Evolutionary conservation across 805 yeast genomes (phyloP).

Genomic region (Starmerella riodocensis): DNA sequence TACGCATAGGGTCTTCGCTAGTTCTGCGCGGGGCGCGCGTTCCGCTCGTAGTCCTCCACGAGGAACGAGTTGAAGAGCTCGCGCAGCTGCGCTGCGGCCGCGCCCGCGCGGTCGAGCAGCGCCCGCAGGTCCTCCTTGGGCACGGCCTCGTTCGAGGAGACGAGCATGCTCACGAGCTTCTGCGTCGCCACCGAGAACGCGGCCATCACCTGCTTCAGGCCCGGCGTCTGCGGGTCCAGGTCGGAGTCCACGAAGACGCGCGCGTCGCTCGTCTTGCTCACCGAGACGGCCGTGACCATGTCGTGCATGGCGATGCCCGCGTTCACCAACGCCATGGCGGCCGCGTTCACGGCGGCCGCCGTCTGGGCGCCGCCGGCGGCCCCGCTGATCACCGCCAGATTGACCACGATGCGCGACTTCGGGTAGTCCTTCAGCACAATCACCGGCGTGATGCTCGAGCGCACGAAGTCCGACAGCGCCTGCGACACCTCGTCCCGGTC

Average conservation of each 20-base stretch:
- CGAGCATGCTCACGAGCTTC: slow-evolving; percentile 18
- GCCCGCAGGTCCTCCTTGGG: slow-evolving; percentile 8
- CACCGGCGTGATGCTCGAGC: slow-evolving; percentile 39
- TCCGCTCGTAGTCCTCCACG: slow-evolving; percentile 20
- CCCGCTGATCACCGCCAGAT: slow-evolving; percentile 47
- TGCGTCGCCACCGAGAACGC: slow-evolving; percentile 15
- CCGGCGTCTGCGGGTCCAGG: slow-evolving; percentile 1
- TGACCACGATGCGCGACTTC: slow-evolving; percentile 74
- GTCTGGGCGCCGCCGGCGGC: slow-evolving; percentile 30
- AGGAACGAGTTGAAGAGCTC: slow-evolving; percentile 18
- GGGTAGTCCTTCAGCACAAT: slow-evolving; percentile 65
- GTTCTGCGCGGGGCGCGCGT: no score
- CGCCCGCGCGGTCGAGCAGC: slow-evolving; percentile 17
- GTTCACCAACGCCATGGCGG: slow-evolving; percentile 66
- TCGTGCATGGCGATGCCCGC: slow-evolving; percentile 73
- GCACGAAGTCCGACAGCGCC: slow-evolving; percentile 38
- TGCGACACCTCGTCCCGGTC: slow-evolving; percentile 29
- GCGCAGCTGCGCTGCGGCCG: slow-evolving; percentile 17
- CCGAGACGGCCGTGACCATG: slow-evolving; percentile 42
- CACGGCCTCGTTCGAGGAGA: slow-evolving; percentile 14
- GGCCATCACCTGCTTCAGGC: slow-evolving; percentile 18
- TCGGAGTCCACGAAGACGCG: slow-evolving; percentile 16
- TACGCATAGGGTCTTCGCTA: no score
- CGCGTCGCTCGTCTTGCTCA: slow-evolving; percentile 8
- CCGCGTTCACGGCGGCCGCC: slow-evolving; percentile 46